Percentiles rank a stretch among this genome's conserved stretches.
Conservation (phyloP, 1,284 basidiomycete genomes). For the Leccinum subrobustum region DNA sequence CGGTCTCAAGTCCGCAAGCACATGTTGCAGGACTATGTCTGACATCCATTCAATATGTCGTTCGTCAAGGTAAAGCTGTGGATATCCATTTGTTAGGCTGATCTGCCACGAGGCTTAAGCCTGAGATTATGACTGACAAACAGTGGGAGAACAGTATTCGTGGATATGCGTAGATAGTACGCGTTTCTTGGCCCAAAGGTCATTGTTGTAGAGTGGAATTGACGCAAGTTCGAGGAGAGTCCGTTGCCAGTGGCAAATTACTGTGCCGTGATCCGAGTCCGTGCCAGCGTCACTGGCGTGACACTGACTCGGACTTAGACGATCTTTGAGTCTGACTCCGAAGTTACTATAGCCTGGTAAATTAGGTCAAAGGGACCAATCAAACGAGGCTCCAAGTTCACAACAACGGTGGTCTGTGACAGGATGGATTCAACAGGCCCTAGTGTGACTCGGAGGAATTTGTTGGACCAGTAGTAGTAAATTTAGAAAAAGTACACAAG, state of each 20-base stretch:
- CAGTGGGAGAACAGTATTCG: conserved; percentile 61
- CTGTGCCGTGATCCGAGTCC: too few species aligned
- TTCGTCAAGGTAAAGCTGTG: conserved; percentile 73
- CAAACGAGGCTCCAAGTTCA: not conserved
- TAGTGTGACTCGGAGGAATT: not conserved
- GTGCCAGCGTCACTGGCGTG: too few species aligned
- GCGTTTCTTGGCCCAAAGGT: conserved; percentile 58
- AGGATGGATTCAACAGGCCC: not conserved
- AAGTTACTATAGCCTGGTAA: too few species aligned
- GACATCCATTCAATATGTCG: conserved; percentile 81
- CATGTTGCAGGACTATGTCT: conserved; percentile 64
- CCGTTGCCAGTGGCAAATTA: not conserved
- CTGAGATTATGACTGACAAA: conserved; percentile 44
- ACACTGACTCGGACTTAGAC: too few species aligned
- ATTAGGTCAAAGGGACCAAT: not conserved
- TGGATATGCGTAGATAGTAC: conserved; percentile 70
- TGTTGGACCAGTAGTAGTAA: too few species aligned
- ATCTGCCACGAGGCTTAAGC: not conserved
- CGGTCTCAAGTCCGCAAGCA: conserved; percentile 68
- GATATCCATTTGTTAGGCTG: conserved; percentile 4
- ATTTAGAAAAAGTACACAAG: too few species aligned
- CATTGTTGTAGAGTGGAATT: conserved; percentile 32
- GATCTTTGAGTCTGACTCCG: too few species aligned
- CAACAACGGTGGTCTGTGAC: not conserved
- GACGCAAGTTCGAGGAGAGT: not conserved